Base-by-base conservation (phyloP, 805 yeast genomes). In the Starmera dryadoides region DNA sequence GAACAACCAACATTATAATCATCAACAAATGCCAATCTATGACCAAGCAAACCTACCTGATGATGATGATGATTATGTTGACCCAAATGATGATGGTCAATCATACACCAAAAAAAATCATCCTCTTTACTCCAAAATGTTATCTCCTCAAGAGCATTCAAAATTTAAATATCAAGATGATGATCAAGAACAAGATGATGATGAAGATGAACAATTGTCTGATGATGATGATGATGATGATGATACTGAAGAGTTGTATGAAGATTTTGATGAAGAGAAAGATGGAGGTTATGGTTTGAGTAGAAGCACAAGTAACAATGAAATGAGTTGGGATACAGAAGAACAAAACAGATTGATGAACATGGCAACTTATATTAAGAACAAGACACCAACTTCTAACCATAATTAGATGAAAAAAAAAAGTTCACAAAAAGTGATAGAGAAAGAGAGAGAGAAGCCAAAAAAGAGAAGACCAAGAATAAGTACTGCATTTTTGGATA, bases 41-140 rank as follows among this genome's bases (percentile, higher is more conserved):
- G 46, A 41, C 8, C 33, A 26, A 23, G 42, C 42, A n/a, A n/a
- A n/a, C n/a, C n/a, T n/a, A 16, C 41, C 41, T 36, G 39, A 42
- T 40, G 48, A 44, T 23, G 84, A 74, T 12, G 87, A 82, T 43
- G 88, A 80, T 43, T 81, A 83, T 50, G 77, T 75, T 49, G 89
- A 83, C 53, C 89, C 91, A 1, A 81, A 83, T 52, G 91, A 84
- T 56, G 91, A 83, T 52, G 91, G 91, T 0, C 77, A 75, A 53
- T 79, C 86, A 2, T 83, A 83, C 57, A 76, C 77, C 38, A 80
- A 76, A 54, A 67, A 71, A 19, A 63, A 69, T 31, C 76, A 79
- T 49, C 81, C 86, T 6, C 58, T 81, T 39, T 81, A 82, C 47
- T 54, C 49, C 36, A 61, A 49, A 47, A 53, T 56, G 55, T 48